phyloP scores from a whole-genome alignment of 2,329 filamentous ascomycete species.

The Davidsoniella neocaledoniae region DNA sequence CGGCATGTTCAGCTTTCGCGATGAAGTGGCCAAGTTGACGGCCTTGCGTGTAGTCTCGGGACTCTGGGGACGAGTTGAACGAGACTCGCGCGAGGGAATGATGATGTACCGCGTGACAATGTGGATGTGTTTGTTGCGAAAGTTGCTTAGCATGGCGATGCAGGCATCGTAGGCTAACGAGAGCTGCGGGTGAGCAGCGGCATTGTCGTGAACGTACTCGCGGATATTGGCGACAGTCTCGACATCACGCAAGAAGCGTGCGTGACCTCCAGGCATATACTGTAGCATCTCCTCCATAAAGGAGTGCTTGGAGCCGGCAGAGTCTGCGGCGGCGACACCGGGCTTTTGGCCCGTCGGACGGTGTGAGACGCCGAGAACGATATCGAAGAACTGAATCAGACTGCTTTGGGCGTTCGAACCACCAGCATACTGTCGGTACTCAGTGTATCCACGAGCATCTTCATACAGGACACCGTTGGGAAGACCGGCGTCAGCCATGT shows the following conservation, averaged over 20 bases:
- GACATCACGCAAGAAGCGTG: slow-evolving; percentile 73
- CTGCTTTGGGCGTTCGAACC: slow-evolving; percentile 96
- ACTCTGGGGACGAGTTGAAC: slow-evolving; percentile 43
- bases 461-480: slow-evolving; percentile 81
- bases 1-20: slow-evolving; percentile 23
- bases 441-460: slow-evolving; percentile 48
- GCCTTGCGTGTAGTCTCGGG: slow-evolving; percentile 32
- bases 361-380: slow-evolving; percentile 78
- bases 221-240: slow-evolving; percentile 71
- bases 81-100: slow-evolving; percentile 61
- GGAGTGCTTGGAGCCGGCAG: slow-evolving; percentile 49
- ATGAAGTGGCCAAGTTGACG: slow-evolving; percentile 47
- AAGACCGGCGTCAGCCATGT: slow-evolving; percentile 87
- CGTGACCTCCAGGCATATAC: slow-evolving; percentile 92
- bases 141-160: slow-evolving; percentile 47
- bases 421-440: slow-evolving; percentile 73
- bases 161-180: slow-evolving; percentile 80
- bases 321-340: slow-evolving; percentile 18
- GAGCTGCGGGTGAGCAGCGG: slow-evolving; percentile 46
- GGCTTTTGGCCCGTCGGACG: slow-evolving; percentile 58
- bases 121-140: slow-evolving; percentile 89
- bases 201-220: slow-evolving; percentile 48
- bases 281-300: slow-evolving; percentile 94
- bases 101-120: slow-evolving; percentile 95
- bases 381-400: slow-evolving; percentile 92